These are phyloP conservation scores for Cyberlindnera suaveolens DNA, from an alignment of 805 yeast species.

Conservation along the genomic window DNA sequence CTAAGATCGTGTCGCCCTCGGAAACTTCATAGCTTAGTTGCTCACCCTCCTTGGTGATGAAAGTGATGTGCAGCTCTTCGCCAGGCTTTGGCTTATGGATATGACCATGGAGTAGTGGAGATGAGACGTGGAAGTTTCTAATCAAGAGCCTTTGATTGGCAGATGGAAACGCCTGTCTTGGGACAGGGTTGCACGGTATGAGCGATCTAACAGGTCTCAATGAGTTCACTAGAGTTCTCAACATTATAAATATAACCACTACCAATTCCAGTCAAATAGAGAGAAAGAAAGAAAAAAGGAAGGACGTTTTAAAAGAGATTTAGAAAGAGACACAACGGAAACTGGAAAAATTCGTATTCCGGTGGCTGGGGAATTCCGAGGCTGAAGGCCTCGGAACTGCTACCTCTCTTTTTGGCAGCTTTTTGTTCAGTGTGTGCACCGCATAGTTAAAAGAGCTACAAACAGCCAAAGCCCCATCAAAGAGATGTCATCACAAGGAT, in stretches of 20 bases:
- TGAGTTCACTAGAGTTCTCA: conserved; percentile 4
- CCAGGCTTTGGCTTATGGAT: conserved; percentile 88
- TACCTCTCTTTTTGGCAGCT: too few relatives aligned
- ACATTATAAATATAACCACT: conserved; percentile 1
- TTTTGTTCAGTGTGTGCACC: too few relatives aligned
- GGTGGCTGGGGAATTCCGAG: too few relatives aligned
- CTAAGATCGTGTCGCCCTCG: conserved; percentile 87
- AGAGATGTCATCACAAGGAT: conserved; percentile 20
- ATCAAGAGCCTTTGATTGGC: conserved; percentile 15
- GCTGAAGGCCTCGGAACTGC: too few relatives aligned
- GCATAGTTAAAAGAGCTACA: too few relatives aligned
- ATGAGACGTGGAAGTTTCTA: conserved; percentile 26
- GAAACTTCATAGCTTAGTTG: conserved; percentile 80
- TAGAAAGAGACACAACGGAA: too few relatives aligned
- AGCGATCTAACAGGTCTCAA: background rate
- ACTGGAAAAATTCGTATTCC: too few relatives aligned
- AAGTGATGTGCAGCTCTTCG: conserved; percentile 82
- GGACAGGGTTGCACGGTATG: background rate
- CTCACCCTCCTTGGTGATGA: conserved; percentile 85
- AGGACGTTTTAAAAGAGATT: too few relatives aligned
- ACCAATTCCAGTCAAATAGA: too few relatives aligned
- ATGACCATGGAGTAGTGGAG: conserved; percentile 61
- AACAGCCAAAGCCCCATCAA: background rate
- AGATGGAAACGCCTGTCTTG: conserved; percentile 1
- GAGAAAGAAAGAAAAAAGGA: too few relatives aligned